Evolutionary conservation across 2,329 filamentous ascomycete genomes (phyloP), one percentile per base, ranked within the genome.

Genomic region (Aspergillus sp.): DNA sequence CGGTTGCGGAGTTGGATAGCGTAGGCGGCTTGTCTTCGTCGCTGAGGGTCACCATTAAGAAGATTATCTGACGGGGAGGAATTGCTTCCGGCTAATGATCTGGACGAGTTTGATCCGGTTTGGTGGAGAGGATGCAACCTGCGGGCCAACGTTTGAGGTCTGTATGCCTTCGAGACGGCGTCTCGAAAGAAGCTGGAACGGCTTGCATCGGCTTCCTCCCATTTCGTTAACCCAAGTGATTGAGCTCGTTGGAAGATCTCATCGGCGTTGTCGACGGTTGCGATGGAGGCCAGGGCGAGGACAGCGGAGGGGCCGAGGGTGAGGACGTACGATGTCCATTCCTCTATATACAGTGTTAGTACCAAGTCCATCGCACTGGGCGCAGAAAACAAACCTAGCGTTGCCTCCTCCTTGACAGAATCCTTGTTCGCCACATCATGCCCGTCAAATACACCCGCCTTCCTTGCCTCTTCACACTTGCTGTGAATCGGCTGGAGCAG

Each of bases 271-370:
- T 73, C 77, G 53, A 70, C 74, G 41, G 67, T 73, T 52, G 71
- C 74, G 52, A 73, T 68, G 61, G 56, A 80, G 53, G 71, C 78
- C 58, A 88, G 77, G 7, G 80, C 76, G 14, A 87, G 73, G 11
- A 87, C 76, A 1, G 81, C 79, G 7, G 79, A 78, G 9, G 83
- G 83, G 6, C 85, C 86, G 15, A 86, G 77, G 0, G 84, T 86
- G 35, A 87, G 73, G 27, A 88, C 72, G 64, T 86, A 84, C 52
- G 79, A 79, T 17, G 81, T 83, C 85, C 85, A 88, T 68, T 87
- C 84, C 65, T 86, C 83, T 82, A 57, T 3, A 37, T 15, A 3
- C 14, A 14, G 14, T 46, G 53, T 68, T 59, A 69, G 66, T 31
- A 31, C 61, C 55, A 55, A 55, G 19, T n/a, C 4, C 35, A 14